These are phyloP conservation scores for Calonectria pseudoturangicola DNA, from an alignment of 2,329 filamentous ascomycete species.

Conservation along the genomic window DNA sequence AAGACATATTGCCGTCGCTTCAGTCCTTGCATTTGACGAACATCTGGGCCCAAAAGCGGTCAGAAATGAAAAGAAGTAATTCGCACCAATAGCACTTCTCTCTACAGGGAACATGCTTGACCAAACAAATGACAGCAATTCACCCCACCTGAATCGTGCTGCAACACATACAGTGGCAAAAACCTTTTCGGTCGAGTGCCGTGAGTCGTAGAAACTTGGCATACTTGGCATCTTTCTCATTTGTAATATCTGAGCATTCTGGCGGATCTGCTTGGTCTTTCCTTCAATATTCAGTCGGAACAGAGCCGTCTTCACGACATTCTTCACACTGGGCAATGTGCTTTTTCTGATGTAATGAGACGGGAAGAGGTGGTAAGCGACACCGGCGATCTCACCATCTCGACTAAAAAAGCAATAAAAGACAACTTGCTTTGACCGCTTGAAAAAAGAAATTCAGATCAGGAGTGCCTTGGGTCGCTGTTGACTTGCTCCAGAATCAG, in stretches of 20 bases:
- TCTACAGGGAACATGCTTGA: neutral
- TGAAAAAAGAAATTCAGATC: slow-evolving; percentile 1
- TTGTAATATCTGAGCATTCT: neutral
- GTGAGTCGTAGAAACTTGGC: neutral
- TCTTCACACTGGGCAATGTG: slow-evolving; percentile 3
- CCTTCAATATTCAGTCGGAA: neutral
- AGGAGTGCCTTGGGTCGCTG: neutral
- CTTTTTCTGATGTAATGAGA: neutral
- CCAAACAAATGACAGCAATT: neutral
- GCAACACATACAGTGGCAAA: neutral
- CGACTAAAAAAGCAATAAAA: slow-evolving; percentile 8
- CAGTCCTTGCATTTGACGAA: neutral
- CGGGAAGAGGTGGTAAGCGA: slow-evolving; percentile 10
- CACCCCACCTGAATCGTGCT: neutral
- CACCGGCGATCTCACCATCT: neutral
- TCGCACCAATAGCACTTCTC: too few species aligned
- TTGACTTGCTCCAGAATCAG: neutral
- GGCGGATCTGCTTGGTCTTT: neutral
- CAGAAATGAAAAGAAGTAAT: neutral
- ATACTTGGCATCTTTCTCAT: too few species aligned
- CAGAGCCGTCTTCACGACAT: neutral
- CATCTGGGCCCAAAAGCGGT: neutral
- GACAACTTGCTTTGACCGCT: neutral
- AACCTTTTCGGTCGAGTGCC: neutral
- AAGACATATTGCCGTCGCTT: neutral